These are phyloP conservation scores for Brassica balearica DNA, from an alignment of 441 rosid species.

Conservation along the genomic window DNA sequence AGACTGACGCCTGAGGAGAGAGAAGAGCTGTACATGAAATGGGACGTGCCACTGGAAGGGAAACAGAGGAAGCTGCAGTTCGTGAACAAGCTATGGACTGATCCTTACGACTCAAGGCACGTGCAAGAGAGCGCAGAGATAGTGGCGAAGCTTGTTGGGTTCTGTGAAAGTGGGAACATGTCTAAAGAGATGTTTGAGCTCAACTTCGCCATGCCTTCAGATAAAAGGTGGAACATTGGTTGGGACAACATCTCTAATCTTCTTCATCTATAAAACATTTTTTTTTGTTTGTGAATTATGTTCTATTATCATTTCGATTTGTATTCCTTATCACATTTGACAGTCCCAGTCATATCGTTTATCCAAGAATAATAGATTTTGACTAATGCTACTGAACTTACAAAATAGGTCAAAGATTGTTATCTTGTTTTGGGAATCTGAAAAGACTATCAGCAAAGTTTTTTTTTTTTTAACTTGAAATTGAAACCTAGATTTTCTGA, in stretches of 20 bases:
- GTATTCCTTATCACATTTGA: background rate
- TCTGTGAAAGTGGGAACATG: slow-evolving; percentile 85
- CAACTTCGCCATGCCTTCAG: slow-evolving; percentile 84
- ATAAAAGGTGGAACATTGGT: slow-evolving; percentile 88
- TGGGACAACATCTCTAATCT: slow-evolving; percentile 95
- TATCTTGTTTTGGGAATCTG: no score
- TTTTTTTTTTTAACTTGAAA: no score
- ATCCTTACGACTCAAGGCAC: slow-evolving; percentile 84
- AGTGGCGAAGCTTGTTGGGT: slow-evolving; percentile 94
- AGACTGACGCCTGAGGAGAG: slow-evolving; percentile 79
- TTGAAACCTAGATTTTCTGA: no score
- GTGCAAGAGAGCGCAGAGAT: slow-evolving; percentile 93
- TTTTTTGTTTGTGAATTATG: background rate
- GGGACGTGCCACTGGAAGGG: slow-evolving; percentile 95
- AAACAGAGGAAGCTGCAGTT: slow-evolving; percentile 95
- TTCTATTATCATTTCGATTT: background rate
- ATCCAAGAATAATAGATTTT: background rate
- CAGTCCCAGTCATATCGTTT: background rate
- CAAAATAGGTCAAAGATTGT: no score
- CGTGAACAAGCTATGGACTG: slow-evolving; percentile 93
- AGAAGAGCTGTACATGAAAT: slow-evolving; percentile 77
- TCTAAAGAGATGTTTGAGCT: slow-evolving; percentile 99
- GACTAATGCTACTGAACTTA: background rate
- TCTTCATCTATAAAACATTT: slow-evolving; percentile 59
- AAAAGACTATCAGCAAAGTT: no score